Percentiles rank a stretch among this genome's conserved stretches.
Conservation (phyloP, 1,284 basidiomycete species). For the Trichosporon asahii region DNA sequence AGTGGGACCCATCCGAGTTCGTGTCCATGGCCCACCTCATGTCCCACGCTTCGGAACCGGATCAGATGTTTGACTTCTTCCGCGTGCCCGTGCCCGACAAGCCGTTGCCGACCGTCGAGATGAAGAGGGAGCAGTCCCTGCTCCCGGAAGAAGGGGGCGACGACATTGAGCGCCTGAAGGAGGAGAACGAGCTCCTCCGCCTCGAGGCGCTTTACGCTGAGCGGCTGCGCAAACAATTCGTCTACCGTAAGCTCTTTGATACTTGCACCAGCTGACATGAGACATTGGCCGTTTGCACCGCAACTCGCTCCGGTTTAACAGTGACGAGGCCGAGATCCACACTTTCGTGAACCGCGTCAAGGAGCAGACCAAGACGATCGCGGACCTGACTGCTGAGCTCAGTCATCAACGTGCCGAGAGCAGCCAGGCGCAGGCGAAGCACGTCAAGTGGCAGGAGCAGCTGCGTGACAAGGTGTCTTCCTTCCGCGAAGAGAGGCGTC, state of each 20-base stretch:
- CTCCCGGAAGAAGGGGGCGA: conserved; percentile 11
- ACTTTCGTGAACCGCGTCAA: conserved; percentile 47
- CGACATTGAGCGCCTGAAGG: conserved; percentile 20
- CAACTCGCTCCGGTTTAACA: conserved; percentile 42
- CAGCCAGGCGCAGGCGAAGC: conserved; percentile 41
- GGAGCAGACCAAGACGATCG: conserved; percentile 42
- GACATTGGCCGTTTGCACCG: conserved; percentile 46
- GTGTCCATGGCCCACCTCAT: conserved; percentile 40
- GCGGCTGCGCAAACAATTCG: conserved; percentile 38
- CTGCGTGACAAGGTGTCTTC: conserved; percentile 40
- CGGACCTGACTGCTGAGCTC: conserved; percentile 37
- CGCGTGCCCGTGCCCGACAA: neutral
- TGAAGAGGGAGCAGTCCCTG: neutral
- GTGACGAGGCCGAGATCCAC: conserved; percentile 48
- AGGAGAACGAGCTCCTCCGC: conserved; percentile 40
- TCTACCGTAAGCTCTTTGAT: conserved; percentile 33
- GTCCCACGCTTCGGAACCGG: conserved; percentile 33
- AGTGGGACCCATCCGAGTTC: conserved; percentile 42
- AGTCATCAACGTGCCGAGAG: conserved; percentile 37
- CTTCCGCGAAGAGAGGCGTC: conserved; percentile 42
- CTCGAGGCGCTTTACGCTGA: conserved; percentile 39
- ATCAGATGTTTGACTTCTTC: conserved; percentile 33
- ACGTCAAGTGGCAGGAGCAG: conserved; percentile 47
- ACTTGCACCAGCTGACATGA: conserved; percentile 16
- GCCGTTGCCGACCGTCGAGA: conserved; percentile 12